Conservation (phyloP, 345 rosid genomes). For the Reutealis trisperma region DNA sequence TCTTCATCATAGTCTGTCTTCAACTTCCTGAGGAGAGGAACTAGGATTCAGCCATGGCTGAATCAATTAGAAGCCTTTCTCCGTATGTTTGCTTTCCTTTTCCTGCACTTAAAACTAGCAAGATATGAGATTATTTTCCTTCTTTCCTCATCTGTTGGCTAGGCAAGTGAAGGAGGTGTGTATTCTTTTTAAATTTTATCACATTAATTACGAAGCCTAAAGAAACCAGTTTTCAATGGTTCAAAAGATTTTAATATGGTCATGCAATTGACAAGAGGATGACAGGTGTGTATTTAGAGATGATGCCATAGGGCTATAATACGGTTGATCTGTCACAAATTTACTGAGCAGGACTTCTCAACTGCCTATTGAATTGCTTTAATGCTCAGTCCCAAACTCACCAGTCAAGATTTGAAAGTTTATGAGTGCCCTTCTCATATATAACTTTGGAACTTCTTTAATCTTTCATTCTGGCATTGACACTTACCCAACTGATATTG, state of each 20-base stretch:
- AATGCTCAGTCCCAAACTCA: slow-evolving; percentile 25
- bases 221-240: not conserved
- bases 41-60: too few relatives aligned
- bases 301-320: slow-evolving; percentile 4
- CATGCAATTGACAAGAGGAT: not conserved
- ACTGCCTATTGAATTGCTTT: slow-evolving; percentile 28
- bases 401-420: slow-evolving; percentile 13
- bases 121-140: too few relatives aligned
- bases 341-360: slow-evolving; percentile 15
- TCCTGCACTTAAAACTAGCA: too few relatives aligned
- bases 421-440: not conserved
- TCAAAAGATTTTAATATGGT: not conserved
- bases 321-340: slow-evolving; percentile 16
- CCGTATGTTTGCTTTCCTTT: too few relatives aligned
- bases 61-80: too few relatives aligned
- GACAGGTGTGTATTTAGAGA: not conserved
- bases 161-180: too few relatives aligned
- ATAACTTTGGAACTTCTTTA: not conserved
- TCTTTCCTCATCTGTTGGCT: too few relatives aligned
- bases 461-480: not conserved
- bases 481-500: not conserved
- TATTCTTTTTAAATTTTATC: not conserved
- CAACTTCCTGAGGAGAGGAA: too few relatives aligned
- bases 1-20: too few relatives aligned
- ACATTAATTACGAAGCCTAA: not conserved